Percentiles rank a stretch among this genome's conserved stretches.
Conservation (phyloP, 1,284 basidiomycete genomes). For the Ustilago lituana region DNA sequence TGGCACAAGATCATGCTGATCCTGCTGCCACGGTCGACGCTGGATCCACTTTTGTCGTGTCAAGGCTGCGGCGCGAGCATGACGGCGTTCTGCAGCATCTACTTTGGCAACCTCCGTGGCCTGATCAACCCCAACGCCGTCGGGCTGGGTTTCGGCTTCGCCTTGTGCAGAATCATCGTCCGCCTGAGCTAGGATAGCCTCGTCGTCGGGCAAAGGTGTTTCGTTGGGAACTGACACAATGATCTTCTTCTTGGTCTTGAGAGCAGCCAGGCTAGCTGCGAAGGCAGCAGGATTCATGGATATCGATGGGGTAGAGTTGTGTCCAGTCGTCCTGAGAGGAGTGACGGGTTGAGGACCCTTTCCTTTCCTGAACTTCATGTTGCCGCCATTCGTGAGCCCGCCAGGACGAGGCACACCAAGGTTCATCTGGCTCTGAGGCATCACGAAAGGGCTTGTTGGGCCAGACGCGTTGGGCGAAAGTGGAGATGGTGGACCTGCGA, state of each 20-base stretch:
- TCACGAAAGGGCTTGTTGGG: constrained; percentile 17
- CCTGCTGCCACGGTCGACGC: constrained; percentile 14
- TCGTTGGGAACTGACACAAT: constrained; percentile 46
- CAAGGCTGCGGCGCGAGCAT: constrained; percentile 18
- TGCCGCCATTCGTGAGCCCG: constrained; percentile 1
- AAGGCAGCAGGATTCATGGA: constrained; percentile 57
- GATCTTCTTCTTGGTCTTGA: constrained; percentile 41
- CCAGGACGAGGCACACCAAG: constrained; percentile 8
- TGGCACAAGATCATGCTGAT: constrained; percentile 9
- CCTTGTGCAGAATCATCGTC: neutral
- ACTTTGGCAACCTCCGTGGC: neutral
- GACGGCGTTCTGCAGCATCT: constrained; percentile 6
- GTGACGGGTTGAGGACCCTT: constrained; percentile 41
- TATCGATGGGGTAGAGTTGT: constrained; percentile 61
- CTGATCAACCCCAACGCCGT: neutral
- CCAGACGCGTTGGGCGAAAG: constrained; percentile 21
- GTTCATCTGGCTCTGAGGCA: constrained; percentile 10
- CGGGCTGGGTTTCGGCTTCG: too few relatives aligned
- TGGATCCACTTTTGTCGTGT: constrained; percentile 30
- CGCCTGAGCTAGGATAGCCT: constrained; percentile 19
- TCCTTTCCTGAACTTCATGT: constrained; percentile 21
- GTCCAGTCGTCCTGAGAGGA: constrained; percentile 56
- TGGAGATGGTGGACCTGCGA: constrained; percentile 32
- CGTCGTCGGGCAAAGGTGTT: constrained; percentile 23
- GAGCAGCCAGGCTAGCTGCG: constrained; percentile 38